Evolutionary conservation across 129 eudicot species (phyloP), one percentile per base, ranked within the genome.

Genomic region (Lactuca saligna): DNA sequence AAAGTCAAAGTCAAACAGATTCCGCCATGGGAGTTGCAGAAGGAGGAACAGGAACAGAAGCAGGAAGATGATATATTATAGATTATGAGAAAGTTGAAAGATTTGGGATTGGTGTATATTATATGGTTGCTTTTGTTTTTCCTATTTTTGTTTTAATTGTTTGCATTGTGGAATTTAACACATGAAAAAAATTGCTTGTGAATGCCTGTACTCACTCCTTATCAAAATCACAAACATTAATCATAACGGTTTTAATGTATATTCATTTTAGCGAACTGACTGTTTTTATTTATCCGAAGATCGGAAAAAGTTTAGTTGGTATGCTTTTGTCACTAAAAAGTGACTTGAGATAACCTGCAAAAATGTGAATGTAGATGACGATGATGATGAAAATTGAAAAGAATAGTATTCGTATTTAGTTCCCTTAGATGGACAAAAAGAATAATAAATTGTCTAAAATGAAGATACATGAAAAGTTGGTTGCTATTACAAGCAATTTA

Each of bases 21-120:
- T 61, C 58, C 34, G 70, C 38, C 44, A 68, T 32, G 70, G 82
- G 82, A 72, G 74, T 50, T 60, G 71, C 80, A 42, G 78, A 65
- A 79, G 79, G n/a, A 7, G 44, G 44, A 46, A 46, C 81, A 55
- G 80, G 82, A 74, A 29, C 73, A 48, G 81, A 41, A 54, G 74
- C 64, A 63, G 68, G 57, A 65, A 48, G 63, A 76, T 69, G 59
- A 76, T 46, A 76, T 25, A 25, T 25, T 25, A 25, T 31, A 61
- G 53, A 15, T 13, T 29, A n/a, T 68, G 65, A 76, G 54, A 7
- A 68, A 31, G 70, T 38, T 60, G 25, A 76, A 53, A 54, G 35
- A 39, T 50, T 53, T 76, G 62, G 69, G 75, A 11, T 38, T 57
- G 58, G 80, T 72, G 78, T 76, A 68, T 50, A 69, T 76, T 76